Evolutionary conservation across 2,329 filamentous ascomycete genomes (phyloP), one percentile per base, ranked within the genome.

Genomic region (Passalora sequoiae): DNA sequence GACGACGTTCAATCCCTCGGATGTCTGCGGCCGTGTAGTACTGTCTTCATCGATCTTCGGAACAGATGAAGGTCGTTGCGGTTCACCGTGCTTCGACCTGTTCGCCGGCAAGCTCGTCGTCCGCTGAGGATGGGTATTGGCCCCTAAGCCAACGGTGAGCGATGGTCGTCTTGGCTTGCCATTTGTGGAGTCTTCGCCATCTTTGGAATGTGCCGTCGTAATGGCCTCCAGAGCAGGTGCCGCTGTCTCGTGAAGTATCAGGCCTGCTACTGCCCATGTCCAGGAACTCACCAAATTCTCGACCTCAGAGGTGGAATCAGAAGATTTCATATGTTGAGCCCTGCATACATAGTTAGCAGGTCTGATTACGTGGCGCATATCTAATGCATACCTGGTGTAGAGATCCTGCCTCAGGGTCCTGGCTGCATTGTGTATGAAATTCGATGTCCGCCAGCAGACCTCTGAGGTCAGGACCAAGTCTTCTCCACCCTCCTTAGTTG

Each of bases 391-490:
- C 25, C 83, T 80, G n/a, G 76, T 72, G 35, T 80, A 68, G 2
- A 97, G 71, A 59, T 97, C 92, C 42, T 80, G 76, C 40, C 89
- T 79, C 69, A 97, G 81, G 16, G 89, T 80, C 40, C 86, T 80
- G 3, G 87, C 85, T 27, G 87, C 82, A 28, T 83, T 78, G 1
- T 86, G 84, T 27, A 97, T 84, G 56, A 96, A 97, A 49, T 86
- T 83, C 7, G 92, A 75, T 1, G 88, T 83, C 45, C 89, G 78
- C 48, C 81, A 81, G 61, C 89, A 94, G 20, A 96, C 80, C 59
- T 97, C 89, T 1, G 87, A 84, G n/a, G 96, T 75, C 49, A 89
- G 79, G 7, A 77, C 70, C 17, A 96, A 67, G 56, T 94, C 84
- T 62, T 94, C 88, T 13, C 61, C 60, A 22, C 57, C 49, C 60